A percentile compares a stretch with the other conserved stretches of the same genome.
Evolutionary conservation across 2,329 filamentous ascomycete species (phyloP).

Genomic region (Cercospora berteroae): DNA sequence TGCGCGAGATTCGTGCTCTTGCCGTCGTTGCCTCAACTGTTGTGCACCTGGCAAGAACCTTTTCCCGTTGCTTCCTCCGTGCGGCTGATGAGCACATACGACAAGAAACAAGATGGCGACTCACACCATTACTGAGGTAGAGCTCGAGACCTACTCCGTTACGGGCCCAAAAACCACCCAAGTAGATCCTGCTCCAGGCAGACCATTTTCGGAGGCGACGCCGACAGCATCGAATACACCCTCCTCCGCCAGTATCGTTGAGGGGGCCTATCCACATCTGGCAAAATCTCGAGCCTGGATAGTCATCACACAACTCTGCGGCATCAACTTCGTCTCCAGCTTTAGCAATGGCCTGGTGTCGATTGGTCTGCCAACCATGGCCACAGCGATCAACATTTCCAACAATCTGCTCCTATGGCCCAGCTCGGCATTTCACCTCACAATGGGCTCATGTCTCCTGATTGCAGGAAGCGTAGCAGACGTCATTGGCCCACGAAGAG

Average conservation of each 20-base stretch:
- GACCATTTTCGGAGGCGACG: not conserved
- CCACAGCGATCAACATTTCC: constrained; percentile 12
- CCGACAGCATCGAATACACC: not conserved
- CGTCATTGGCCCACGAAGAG: constrained; percentile 48
- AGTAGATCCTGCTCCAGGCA: not conserved
- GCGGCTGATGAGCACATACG: not conserved
- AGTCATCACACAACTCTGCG: constrained; percentile 23
- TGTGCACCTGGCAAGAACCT: not conserved
- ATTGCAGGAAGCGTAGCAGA: constrained; percentile 53
- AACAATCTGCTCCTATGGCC: constrained; percentile 32
- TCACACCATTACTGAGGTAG: not conserved
- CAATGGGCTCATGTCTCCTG: constrained; percentile 51
- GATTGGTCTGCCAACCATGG: constrained; percentile 26
- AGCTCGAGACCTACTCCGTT: not conserved
- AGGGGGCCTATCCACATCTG: constrained; percentile 1
- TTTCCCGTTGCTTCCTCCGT: too few species aligned
- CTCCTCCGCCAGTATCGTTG: not conserved
- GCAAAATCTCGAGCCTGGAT: constrained; percentile 20
- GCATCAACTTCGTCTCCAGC: constrained; percentile 25
- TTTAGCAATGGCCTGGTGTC: constrained; percentile 27
- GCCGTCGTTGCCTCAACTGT: not conserved
- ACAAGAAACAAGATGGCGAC: not conserved
- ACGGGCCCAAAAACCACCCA: not conserved
- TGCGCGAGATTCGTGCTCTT: not conserved
- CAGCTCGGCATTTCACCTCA: constrained; percentile 41